Base-by-base conservation (phyloP, 2,329 filamentous ascomycete species). In the Tetracladium maxilliforme region DNA sequence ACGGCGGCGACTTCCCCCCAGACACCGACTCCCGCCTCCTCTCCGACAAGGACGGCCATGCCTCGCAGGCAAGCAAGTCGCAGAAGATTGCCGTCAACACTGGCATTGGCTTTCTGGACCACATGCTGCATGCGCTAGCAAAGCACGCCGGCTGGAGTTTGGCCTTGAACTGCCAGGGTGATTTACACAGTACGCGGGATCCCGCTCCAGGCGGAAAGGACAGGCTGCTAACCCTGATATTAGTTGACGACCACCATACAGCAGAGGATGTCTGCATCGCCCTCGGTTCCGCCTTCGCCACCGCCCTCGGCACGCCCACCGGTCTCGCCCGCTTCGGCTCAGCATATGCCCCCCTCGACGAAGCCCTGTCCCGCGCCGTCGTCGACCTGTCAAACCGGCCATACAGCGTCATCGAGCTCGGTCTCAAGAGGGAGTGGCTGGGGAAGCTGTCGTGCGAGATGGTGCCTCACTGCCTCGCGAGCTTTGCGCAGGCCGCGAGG, bases 161-260 rank as follows among this genome's bases (percentile, higher is more conserved):
- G 40, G 72, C 72, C 16, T 60, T 98, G 29, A 63, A 71, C 35
- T 92, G 83, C 52, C 69, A 77, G 49, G 90, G 90, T 27, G 90
- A 98, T 55, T 57, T 95, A 26, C 80, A 92, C 60, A 93, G 81
- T 87, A 55, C 36, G 71, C 64, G 14, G 15, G 30, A 30, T 14
- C 25, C 26, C 9, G 18, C 18, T 11, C 15, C 18, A 17, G 11
- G 16, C 11, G 15, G 26, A n/a, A 8, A 10, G 18, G n/a, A 16
- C n/a, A 23, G 17, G 22, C 22, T 15, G 15, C 10, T 10, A 19
- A n/a, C 8, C 11, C 8, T 11, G 8, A 5, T 9, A 16, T 25
- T 33, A 87, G 84, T 98, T 50, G 90, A 98, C 57, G 90, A 95
- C 64, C 90, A 98, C 58, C 90, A 98, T 67, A 94, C 87, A 7